Base-by-base conservation (phyloP, 495 filamentous ascomycete species). In the Neurospora hispaniola region DNA sequence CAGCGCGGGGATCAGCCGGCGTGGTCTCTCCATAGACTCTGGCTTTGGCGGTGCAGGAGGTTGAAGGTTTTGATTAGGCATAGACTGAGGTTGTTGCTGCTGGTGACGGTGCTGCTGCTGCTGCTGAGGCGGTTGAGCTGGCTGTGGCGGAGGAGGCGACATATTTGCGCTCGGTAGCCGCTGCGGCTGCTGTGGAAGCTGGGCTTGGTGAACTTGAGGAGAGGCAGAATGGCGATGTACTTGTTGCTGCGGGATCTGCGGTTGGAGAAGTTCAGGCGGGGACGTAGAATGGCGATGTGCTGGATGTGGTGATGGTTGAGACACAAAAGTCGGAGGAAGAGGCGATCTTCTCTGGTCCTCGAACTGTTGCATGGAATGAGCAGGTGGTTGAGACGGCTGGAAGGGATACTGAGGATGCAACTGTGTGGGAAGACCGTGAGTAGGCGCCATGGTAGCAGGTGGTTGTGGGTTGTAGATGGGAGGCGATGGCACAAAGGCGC, bases 381-480 rank as follows among this genome's bases (percentile, higher is more conserved):
- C 76, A 31, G 80, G 82, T 20, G 80, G 73, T 54, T 76, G 81
- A n/a, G 75, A 79, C 59, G 69, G 80, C 46, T 54, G 69, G 69
- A 82, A 85, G n/a, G 81, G 78, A 39, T 80, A 84, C 46, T 90
- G 88, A 39, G 87, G 80, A 20, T 89, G 88, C 42, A 87, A 84
- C 73, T 82, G 80, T 74, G 88, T 86, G 46, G 41, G 73, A 69
- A 83, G 77, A 14, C 83, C 78, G 39, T 86, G 86, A 71, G 82
- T 83, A 69, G 70, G 82, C 41, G 80, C 80, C 77, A 86, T 86
- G 41, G 80, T 82, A 41, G 85, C 78, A 72, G 83, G 78, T 70
- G 88, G 86, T 75, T 93, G 93, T 9, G 90, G 89, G 78, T 93
- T 93, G 80, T 95, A 97, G 75, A 97, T 91, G 38, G 93, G 88